phyloP scores from a whole-genome alignment of 2,329 filamentous ascomycete species.

The Cladosporium colombiae region DNA sequence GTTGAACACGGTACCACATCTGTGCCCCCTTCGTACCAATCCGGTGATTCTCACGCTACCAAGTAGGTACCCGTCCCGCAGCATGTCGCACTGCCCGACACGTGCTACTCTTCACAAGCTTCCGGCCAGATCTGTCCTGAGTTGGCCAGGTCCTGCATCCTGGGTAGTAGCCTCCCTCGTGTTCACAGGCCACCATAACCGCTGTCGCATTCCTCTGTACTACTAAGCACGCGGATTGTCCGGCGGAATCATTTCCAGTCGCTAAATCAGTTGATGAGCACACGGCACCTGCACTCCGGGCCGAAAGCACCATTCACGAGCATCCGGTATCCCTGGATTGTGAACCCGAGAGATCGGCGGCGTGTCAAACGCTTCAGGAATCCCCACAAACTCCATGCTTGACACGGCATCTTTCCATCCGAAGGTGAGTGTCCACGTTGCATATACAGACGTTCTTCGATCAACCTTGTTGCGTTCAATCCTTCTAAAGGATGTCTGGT shows the following conservation, averaged over 20 bases:
- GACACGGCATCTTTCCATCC: neutral
- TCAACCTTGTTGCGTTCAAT: neutral
- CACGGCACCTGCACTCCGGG: neutral
- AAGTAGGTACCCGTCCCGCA: neutral
- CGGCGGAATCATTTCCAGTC: neutral
- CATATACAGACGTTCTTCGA: neutral
- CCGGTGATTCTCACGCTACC: neutral
- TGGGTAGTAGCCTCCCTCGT: neutral
- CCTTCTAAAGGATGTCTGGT: neutral
- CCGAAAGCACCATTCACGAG: neutral
- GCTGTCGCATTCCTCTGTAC: neutral
- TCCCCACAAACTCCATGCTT: conserved; percentile 4
- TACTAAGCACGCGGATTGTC: neutral
- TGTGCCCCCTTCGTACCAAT: neutral
- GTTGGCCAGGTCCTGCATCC: neutral
- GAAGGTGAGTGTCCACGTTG: neutral
- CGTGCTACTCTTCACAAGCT: neutral
- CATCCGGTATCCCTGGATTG: neutral
- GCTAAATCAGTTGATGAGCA: neutral
- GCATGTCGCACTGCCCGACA: neutral
- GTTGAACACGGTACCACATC: neutral
- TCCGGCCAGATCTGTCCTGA: neutral
- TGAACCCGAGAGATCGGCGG: neutral
- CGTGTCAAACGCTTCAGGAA: neutral
- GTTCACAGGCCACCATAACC: neutral